Conservation (phyloP, 2,329 filamentous ascomycete genomes). For the Polychaeton citri region DNA sequence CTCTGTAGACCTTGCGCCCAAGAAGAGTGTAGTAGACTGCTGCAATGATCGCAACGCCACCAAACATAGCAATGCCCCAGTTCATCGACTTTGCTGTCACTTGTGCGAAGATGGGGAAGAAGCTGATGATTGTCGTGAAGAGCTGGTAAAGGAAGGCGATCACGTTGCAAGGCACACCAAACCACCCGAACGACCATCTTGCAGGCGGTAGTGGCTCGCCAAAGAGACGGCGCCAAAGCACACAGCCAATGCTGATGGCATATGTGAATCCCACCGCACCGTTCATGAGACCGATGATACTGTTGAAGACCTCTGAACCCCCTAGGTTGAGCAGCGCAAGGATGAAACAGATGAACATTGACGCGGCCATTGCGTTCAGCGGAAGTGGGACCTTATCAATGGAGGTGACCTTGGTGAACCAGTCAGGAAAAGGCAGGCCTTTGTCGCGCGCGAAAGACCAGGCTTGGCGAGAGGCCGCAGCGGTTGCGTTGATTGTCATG, state of each 20-base stretch:
- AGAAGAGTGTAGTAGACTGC: conserved; percentile 14
- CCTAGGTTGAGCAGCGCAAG: conserved; percentile 24
- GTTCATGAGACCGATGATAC: conserved; percentile 19
- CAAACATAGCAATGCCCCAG: conserved; percentile 19
- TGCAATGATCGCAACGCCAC: conserved; percentile 13
- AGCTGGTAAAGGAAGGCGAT: conserved; percentile 20
- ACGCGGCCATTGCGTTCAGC: conserved; percentile 16
- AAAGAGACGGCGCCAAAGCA: conserved; percentile 5
- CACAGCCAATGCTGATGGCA: conserved; percentile 11
- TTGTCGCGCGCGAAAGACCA: conserved; percentile 18
- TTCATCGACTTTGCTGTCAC: conserved; percentile 14
- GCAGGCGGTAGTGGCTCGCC: conserved; percentile 10
- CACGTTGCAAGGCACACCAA: conserved; percentile 13
- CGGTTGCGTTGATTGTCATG: conserved; percentile 9
- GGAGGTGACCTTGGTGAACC: conserved; percentile 15
- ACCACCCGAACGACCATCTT: conserved; percentile 13
- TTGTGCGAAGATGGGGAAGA: conserved; percentile 16
- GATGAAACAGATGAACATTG: conserved; percentile 12
- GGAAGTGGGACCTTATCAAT: conserved; percentile 17
- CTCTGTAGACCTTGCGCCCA: conserved; percentile 10
- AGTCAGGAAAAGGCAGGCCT: conserved; percentile 21
- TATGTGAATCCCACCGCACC: conserved; percentile 19
- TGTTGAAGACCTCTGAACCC: conserved; percentile 22
- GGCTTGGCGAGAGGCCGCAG: conserved; percentile 8
- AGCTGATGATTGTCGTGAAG: conserved; percentile 12